Evolutionary conservation across 2,329 filamentous ascomycete genomes (phyloP), one percentile per base, ranked within the genome.

Genomic region (Aspergillus pseudoterreus): DNA sequence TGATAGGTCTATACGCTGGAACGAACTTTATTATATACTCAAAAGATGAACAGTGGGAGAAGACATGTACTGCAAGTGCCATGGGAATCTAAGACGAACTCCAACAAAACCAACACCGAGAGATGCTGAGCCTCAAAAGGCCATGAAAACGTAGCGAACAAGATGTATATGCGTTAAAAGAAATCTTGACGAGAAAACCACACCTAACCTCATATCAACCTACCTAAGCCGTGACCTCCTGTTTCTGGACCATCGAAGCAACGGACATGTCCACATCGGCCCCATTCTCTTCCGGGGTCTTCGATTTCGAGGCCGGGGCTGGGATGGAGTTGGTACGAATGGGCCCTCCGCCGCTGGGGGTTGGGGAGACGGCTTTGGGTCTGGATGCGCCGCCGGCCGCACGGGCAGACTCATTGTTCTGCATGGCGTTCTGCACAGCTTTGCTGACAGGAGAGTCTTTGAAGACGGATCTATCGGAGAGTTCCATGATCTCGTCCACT

Each of bases 301-400:
- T 59, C 2, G 54, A 27, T 47, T 62, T 65, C 3, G 57, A 11
- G 21, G 45, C 39, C 11, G 63, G 59, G 15, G 56, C 58, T 2
- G 68, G 64, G 45, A 67, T 60, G 43, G 64, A 63, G 45, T 60
- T 63, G 22, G 67, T 69, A 43, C 69, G 68, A 36, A 71, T 66
- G 1, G 69, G 69, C 19, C 69, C 68, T 19, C 61, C 59, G 10
- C 57, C 61, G 42, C 57, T 61, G 14, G 53, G 11, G 21, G 36
- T 45, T 5, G 64, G 55, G 8, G 62, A 58, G 6, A 51, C 45
- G 4, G 57, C 38, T 51, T 70, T 70, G 6, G 54, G 54, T 11
- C 66, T 53, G 3, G 57, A 52, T n/a, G 53, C 57, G 15, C 57
- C 58, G n/a, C 69, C 61, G 19, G 68, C 69, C 6, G 68, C 69